Conservation (phyloP, 176 grass and related monocot species). For the Rhipidocladum racemiflorum region DNA sequence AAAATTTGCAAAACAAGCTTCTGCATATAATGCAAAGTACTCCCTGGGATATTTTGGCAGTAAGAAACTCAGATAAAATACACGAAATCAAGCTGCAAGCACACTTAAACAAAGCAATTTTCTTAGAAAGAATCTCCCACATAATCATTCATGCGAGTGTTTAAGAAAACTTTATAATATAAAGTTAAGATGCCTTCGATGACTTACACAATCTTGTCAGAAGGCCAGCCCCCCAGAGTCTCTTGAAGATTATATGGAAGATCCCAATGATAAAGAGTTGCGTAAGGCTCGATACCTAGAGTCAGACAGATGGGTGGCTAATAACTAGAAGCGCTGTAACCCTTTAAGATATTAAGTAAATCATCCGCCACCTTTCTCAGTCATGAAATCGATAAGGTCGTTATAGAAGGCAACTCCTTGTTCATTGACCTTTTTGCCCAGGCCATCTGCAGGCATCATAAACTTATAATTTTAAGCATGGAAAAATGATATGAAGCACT, state of each 20-base stretch:
- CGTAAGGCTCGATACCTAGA: slow-evolving; percentile 85
- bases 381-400: slow-evolving; percentile 80
- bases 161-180: slow-evolving; percentile 6
- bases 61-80: slow-evolving; percentile 40
- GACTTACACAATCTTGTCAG: slow-evolving; percentile 92
- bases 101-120: slow-evolving; percentile 2
- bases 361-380: slow-evolving; percentile 71
- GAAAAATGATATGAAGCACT: background rate
- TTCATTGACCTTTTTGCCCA: slow-evolving; percentile 73
- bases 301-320: slow-evolving; percentile 27
- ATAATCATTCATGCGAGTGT: background rate
- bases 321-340: slow-evolving; percentile 24
- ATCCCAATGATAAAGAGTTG: slow-evolving; percentile 97
- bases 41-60: slow-evolving; percentile 58
- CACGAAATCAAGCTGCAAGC: slow-evolving; percentile 14
- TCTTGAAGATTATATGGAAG: slow-evolving; percentile 83
- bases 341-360: slow-evolving; percentile 35
- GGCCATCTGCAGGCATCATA: slow-evolving; percentile 67
- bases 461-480: slow-evolving; percentile 9
- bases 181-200: slow-evolving; percentile 31
- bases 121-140: background rate
- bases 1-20: slow-evolving; percentile 94
- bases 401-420: slow-evolving; percentile 88
- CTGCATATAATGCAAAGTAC: slow-evolving; percentile 93
- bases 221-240: slow-evolving; percentile 72